Evolutionary conservation across 2,329 filamentous ascomycete genomes (phyloP), one percentile per base, ranked within the genome.

Genomic region (Metarhizium guizhouense): DNA sequence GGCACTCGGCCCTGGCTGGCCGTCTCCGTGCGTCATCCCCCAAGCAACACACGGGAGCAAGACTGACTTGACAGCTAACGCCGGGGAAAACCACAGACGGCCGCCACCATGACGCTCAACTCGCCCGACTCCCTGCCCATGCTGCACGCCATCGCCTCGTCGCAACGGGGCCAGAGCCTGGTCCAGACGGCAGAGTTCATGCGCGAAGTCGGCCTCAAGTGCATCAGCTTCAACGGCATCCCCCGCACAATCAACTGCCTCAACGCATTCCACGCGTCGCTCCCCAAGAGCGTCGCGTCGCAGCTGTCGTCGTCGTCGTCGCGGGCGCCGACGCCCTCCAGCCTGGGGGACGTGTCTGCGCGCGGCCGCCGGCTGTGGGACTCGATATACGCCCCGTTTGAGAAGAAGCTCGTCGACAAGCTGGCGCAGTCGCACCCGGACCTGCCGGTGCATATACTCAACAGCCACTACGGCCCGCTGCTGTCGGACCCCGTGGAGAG

Each of bases 41-140:
- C 13, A 25, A 25, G 3, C 25, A 25, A 25, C 25, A 25, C 25
- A 25, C 25, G 25, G 25, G 3, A 25, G 25, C 25, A 25, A 25
- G 25, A 25, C 25, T 25, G 25, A 25, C 25, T 25, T 25, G 25
- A 34, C 32, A 11, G 6, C 32, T 34, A 34, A 34, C 10, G 32
- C 2, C 7, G 2, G 4, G 2, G 6, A 7, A 45, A 45, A 45
- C 8, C 2, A 18, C 14, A 90, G 85, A 87, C 89, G 1, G 90
- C 89, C 36, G 85, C 89, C 18, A 90, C 88, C 2, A 88, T 93
- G 74, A 94, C 90, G 1, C 83, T 94, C 76, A 94, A 95, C 74
- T 91, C 88, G 2, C 89, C 89, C 29, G 86, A 88, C 56, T 87
- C 88, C 3, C 81, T 93, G 61, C 72, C 81, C 4, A 71, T 79